Evolutionary conservation across 257 asterid species (phyloP), one percentile per base, ranked within the genome.

Genomic region (Lantana camara): DNA sequence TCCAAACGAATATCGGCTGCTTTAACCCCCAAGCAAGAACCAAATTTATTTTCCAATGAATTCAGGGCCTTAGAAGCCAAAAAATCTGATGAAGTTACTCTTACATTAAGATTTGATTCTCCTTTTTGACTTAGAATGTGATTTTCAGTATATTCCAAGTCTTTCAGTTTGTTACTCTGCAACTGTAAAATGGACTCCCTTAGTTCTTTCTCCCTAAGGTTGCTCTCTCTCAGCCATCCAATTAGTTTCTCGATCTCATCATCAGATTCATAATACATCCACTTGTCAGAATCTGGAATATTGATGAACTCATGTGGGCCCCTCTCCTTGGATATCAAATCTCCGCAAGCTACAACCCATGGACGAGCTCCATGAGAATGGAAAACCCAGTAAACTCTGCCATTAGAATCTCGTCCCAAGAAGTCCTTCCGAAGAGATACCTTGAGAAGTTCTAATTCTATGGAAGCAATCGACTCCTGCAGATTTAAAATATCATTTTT

Each of bases 381-480:
- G 50, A 75, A 86, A 35, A 58, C 80, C 99, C 96, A 93, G 77
- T 90, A 93, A 69, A 65, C 74, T 75, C 97, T 81, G 49, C 99
- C 99, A 48, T 76, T 82, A 42, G 92, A 75, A 79, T 93, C 99
- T 70, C 96, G 79, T 58, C 99, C 99, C 85, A 93, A 66, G 70
- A 67, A 81, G 68, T 88, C 95, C 80, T 83, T 90, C 19, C 96
- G 72, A 46, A 90, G 71, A 66, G 92, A 79, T 57, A 85, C 72
- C 70, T 80, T 83, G 41, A 60, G 67, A 60, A 87, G 83, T 61
- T 90, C 95, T 13, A 75, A 70, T 70, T 93, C 96, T 60, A 73
- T 63, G 27, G 81, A 67, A 68, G 82, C 80, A 73, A 90, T 78
- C 48, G 95, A 66, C 41, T 72, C 79, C 82, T 78, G 85, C 76